Base-by-base conservation (phyloP, 352 stramenopile species). In the Hyaloperonospora arabidopsidis region DNA sequence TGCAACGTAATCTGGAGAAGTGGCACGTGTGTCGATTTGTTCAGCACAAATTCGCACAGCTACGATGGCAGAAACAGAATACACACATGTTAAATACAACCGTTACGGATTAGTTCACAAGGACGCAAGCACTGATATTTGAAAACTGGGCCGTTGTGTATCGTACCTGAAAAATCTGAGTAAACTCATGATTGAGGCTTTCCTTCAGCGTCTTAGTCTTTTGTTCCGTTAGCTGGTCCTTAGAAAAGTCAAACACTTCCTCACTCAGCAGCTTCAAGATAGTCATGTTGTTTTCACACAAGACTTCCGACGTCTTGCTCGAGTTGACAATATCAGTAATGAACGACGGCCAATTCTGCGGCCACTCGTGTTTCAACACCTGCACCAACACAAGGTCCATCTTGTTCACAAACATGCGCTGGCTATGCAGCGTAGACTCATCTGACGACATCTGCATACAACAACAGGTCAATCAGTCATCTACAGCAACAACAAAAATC, bases 211-310 rank as follows among this genome's bases (percentile, higher is more conserved):
- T 87, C 67, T 98, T 97, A 15, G 97, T 97, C 68, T 98, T 98
- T 66, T 98, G 85, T 57, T 96, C 97, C 28, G 95, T 98, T 67
- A 98, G 97, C 73, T 97, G 91, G 59, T 98, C 96, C 65, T 96
- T 97, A 2, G 88, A 97, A 60, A 99, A 99, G 57, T 99, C 96
- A 75, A 99, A 99, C 28, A 97, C 84, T 62, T 99, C 97, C 71
- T 99, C 97, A 52, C 88, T 98, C 34, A 99, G 76, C 34, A 99
- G 78, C 74, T 99, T 98, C 22, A 99, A 75, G 54, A 99, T 99
- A 46, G 94, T 95, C 95, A 99, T 99, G 76, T 99, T 99, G 83
- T 99, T 99, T 70, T 98, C 96, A 65, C 97, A 99, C 34, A 99
- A 70, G 17, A 98, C 81, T 74, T 99, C 97, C 11, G 82, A 97